phyloP scores from a whole-genome alignment of 1,139 yeast species.

The Yamadazyma atmosphaerica region DNA sequence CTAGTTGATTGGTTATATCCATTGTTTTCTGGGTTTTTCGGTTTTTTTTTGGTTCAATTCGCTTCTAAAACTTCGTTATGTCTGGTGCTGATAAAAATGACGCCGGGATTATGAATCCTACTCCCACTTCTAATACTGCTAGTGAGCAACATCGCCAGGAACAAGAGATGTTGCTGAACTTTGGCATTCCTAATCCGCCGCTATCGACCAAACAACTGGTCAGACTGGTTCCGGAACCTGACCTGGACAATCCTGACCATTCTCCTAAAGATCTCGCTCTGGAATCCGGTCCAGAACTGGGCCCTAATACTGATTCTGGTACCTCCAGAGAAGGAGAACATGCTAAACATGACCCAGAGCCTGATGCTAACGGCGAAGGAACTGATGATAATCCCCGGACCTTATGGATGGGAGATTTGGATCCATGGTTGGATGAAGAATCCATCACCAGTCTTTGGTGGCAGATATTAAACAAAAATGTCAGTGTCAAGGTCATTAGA shows the following conservation, averaged over 20 bases:
- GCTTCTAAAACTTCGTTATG: not conserved
- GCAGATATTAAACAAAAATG: slow-evolving; percentile 40
- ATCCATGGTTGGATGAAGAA: slow-evolving; percentile 68
- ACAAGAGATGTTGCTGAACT: slow-evolving; percentile 41
- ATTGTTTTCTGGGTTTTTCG: too few species aligned
- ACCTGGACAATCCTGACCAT: not conserved
- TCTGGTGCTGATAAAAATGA: not conserved
- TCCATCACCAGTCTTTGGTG: slow-evolving; percentile 63
- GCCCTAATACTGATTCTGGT: not conserved
- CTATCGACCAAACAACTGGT: slow-evolving; percentile 28
- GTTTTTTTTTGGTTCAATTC: too few species aligned
- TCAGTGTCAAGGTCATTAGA: slow-evolving; percentile 54
- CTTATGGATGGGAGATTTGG: slow-evolving; percentile 80
- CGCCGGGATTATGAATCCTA: not conserved
- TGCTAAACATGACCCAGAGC: too few species aligned
- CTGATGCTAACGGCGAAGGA: slow-evolving; percentile 1
- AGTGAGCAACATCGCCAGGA: slow-evolving; percentile 49
- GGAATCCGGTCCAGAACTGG: too few species aligned
- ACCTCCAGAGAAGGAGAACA: too few species aligned
- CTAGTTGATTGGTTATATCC: too few species aligned
- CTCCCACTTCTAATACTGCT: slow-evolving; percentile 29
- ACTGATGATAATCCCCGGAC: slow-evolving; percentile 47
- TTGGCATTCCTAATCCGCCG: slow-evolving; percentile 47
- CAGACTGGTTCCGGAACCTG: not conserved
- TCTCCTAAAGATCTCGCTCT: too few species aligned